phyloP scores from a whole-genome alignment of 176 grass and related monocot species.

The Hyparrhenia diplandra region DNA sequence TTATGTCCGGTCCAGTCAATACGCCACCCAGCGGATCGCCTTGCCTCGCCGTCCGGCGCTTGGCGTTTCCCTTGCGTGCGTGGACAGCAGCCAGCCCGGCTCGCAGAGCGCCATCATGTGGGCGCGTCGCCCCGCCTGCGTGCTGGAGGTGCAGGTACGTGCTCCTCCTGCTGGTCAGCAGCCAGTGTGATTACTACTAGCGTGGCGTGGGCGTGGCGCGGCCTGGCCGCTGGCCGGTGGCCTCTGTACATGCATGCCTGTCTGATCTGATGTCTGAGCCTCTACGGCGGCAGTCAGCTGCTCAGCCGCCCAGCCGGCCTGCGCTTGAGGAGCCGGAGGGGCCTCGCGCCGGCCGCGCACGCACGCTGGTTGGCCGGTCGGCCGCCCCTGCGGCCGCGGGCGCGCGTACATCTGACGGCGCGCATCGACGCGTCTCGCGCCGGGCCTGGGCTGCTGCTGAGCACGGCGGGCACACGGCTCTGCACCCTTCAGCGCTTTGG shows the following conservation, averaged over 20 bases:
- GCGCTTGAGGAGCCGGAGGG: neutral
- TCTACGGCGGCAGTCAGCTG: neutral
- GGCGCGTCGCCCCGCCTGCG: neutral
- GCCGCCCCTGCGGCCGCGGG: neutral
- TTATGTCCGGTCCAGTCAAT: conserved; percentile 6
- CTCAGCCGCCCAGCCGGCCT: neutral
- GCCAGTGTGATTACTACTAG: neutral
- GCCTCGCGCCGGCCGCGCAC: neutral
- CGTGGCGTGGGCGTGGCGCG: neutral
- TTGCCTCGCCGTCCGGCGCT: neutral
- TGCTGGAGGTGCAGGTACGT: neutral
- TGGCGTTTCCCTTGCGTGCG: neutral
- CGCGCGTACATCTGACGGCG: neutral
- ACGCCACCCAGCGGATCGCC: neutral
- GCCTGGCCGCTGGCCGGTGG: neutral
- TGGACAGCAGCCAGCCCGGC: neutral
- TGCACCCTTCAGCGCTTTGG: neutral
- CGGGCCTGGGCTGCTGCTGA: neutral
- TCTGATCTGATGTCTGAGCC: neutral
- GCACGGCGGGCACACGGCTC: neutral
- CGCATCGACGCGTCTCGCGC: conserved; percentile 15
- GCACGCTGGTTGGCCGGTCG: neutral
- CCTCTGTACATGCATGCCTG: neutral
- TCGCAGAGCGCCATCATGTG: neutral
- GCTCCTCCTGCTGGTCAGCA: neutral